These are phyloP conservation scores for Euphorbia schlechtendalii DNA, from an alignment of 441 rosid genomes.

Conservation along the genomic window DNA sequence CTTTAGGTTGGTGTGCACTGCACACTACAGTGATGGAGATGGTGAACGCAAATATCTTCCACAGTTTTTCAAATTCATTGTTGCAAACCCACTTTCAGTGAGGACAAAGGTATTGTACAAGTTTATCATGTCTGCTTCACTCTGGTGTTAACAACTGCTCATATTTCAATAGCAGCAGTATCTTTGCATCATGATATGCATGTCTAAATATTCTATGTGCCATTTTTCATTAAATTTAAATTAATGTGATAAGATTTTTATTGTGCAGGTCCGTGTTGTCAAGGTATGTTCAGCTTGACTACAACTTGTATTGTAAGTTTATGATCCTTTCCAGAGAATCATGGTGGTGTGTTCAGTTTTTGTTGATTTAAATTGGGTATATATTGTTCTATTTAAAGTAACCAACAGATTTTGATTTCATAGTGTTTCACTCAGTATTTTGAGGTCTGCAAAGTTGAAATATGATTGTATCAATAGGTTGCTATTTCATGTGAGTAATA, in stretches of 20 bases:
- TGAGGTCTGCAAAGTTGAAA: not conserved
- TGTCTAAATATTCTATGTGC: not conserved
- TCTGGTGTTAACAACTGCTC: not conserved
- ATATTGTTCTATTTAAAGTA: not conserved
- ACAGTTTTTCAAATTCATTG: constrained; percentile 87
- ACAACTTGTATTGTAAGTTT: constrained; percentile 30
- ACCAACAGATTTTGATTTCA: constrained; percentile 1
- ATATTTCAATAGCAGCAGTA: not conserved
- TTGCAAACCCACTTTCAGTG: constrained; percentile 87
- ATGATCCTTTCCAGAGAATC: constrained; percentile 7
- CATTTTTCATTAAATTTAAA: constrained; percentile 1
- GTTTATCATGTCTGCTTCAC: not conserved
- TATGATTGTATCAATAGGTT: not conserved
- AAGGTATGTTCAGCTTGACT: constrained; percentile 56
- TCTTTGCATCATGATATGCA: not conserved
- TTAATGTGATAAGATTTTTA: constrained; percentile 1
- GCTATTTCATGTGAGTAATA: not conserved
- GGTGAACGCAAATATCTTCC: constrained; percentile 94
- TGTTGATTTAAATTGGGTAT: not conserved
- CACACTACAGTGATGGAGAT: constrained; percentile 76
- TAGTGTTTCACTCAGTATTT: not conserved
- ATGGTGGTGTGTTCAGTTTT: not conserved
- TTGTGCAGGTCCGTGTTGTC: constrained; percentile 80
- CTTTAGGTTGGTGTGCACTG: constrained; percentile 88
- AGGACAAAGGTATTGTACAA: constrained; percentile 64